Conservation (phyloP, 768 basidiomycete genomes). For the Auriscalpium orientale region DNA sequence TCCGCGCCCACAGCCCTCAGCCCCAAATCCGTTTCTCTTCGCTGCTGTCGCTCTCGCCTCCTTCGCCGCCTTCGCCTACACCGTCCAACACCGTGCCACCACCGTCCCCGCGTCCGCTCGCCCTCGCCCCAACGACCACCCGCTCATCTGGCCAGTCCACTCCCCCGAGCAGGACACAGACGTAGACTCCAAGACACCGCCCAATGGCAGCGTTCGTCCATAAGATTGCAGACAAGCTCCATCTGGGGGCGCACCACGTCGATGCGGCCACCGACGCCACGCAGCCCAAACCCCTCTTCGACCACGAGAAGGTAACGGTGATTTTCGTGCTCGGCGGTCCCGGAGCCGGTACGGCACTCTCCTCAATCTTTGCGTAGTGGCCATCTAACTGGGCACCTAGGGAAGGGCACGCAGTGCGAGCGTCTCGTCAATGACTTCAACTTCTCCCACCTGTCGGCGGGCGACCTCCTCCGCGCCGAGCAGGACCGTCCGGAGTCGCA, state of each 20-base stretch:
- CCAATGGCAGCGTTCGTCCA: conserved; percentile 23
- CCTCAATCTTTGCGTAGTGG: background rate
- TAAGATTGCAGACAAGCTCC: conserved; percentile 35
- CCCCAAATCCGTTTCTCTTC: conserved; percentile 59
- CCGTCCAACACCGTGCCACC: conserved; percentile 49
- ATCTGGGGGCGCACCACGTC: conserved; percentile 20
- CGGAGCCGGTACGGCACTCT: conserved; percentile 65
- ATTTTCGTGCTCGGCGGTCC: conserved; percentile 96
- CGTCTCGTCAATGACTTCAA: conserved; percentile 76
- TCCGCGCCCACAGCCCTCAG: conserved; percentile 18
- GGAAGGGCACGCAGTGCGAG: conserved; percentile 93
- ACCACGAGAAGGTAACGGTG: conserved; percentile 69
- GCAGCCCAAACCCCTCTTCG: conserved; percentile 35
- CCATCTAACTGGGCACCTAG: conserved; percentile 30
- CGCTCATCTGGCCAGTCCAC: conserved; percentile 56
- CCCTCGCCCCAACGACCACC: conserved; percentile 56
- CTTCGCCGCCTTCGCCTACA: conserved; percentile 47
- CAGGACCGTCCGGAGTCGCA: conserved; percentile 79
- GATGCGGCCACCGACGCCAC: background rate
- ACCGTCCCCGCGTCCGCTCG: conserved; percentile 53
- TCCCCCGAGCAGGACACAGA: conserved; percentile 16
- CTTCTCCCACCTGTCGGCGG: conserved; percentile 96
- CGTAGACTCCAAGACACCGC: conserved; percentile 3
- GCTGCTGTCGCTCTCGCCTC: conserved; percentile 48
- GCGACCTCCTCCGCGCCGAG: conserved; percentile 95